Evolutionary conservation across 1,284 basidiomycete species (phyloP), one percentile per base, ranked within the genome.

Genomic region (Tilletia caries): DNA sequence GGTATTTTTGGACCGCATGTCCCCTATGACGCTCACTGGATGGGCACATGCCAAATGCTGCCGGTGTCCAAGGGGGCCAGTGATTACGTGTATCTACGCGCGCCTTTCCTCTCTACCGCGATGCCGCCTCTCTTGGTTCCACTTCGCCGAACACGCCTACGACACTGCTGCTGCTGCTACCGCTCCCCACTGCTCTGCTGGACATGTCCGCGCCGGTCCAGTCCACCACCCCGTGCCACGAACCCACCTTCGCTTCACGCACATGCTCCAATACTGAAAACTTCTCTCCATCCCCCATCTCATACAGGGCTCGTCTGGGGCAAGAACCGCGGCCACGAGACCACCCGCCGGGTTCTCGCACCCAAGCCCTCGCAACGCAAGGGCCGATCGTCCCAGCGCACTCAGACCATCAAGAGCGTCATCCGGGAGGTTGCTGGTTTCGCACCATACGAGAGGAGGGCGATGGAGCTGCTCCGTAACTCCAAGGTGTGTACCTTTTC

Each of bases 381-480:
- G 89, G 96, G 95, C 78, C 74, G 73, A 85, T 89, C 79, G 88
- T 89, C 84, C 91, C 91, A 70, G 88, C 88, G 82, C 43, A 76
- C 75, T 66, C 73, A 76, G 73, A 70, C 76, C 54, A 75, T 81
- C 72, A 75, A 78, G 25, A 75, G 75, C 65, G 75, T 82, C 58
- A 68, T 83, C 41, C 75, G 82, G 60, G 80, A 84, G 76, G 83
- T 86, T 32, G 93, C 91, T 83, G 96, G 96, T 75, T 98, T 98
- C 87, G 93, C 95, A 64, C 92, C 96, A 64, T 99, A 99, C 86
- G 96, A 99, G 89, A 89, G 95, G 84, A 90, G 96, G 78, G 94
- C 98, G 71, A 91, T 99, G 92, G 96, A 99, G 87, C 86, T 99
- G 88, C 87, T 98, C 87, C 90, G 95, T 85, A 98, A 98, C 90